Percentiles rank a stretch among this genome's conserved stretches.
These are phyloP conservation scores for Termitomyces sp. DNA, from an alignment of 768 basidiomycete species.

Conservation along the genomic window DNA sequence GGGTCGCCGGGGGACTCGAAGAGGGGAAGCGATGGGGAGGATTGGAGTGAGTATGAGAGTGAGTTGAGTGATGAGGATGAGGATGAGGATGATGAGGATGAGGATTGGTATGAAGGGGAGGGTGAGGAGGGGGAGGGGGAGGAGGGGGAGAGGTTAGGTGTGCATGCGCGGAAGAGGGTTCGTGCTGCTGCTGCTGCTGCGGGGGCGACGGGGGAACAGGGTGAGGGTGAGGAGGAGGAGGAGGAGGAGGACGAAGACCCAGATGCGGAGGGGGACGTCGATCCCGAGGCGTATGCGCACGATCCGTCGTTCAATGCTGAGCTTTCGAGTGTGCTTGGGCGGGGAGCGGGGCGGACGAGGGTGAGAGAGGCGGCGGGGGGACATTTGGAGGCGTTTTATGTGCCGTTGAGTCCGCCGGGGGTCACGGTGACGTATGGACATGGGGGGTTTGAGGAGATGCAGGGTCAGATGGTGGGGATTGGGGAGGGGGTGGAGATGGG, in stretches of 20 bases:
- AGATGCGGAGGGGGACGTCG: slow-evolving; percentile 33
- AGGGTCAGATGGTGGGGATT: not conserved
- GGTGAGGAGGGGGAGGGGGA: not conserved
- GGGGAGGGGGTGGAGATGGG: too few relatives aligned
- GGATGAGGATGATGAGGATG: slow-evolving; percentile 10
- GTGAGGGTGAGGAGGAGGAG: slow-evolving; percentile 5
- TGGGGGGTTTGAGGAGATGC: not conserved
- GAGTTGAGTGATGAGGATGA: slow-evolving; percentile 19
- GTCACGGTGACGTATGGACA: too few relatives aligned
- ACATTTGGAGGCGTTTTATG: slow-evolving; percentile 28
- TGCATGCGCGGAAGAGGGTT: not conserved
- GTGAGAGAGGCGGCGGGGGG: slow-evolving; percentile 5
- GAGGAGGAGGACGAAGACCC: slow-evolving; percentile 28
- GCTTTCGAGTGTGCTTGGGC: slow-evolving; percentile 26
- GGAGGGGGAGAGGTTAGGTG: too few relatives aligned
- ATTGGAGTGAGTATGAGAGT: slow-evolving; percentile 25
- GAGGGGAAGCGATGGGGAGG: slow-evolving; percentile 13
- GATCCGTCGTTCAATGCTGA: slow-evolving; percentile 39
- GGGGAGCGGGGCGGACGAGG: not conserved
- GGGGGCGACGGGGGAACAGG: too few relatives aligned
- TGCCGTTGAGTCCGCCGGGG: slow-evolving; percentile 17
- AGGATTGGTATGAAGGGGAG: not conserved
- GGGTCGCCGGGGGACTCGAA: not conserved
- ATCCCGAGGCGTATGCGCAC: slow-evolving; percentile 29
- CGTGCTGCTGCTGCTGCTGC: slow-evolving; percentile 5